phyloP scores from a whole-genome alignment of 2,329 filamentous ascomycete species.

The Blastomyces silverae region DNA sequence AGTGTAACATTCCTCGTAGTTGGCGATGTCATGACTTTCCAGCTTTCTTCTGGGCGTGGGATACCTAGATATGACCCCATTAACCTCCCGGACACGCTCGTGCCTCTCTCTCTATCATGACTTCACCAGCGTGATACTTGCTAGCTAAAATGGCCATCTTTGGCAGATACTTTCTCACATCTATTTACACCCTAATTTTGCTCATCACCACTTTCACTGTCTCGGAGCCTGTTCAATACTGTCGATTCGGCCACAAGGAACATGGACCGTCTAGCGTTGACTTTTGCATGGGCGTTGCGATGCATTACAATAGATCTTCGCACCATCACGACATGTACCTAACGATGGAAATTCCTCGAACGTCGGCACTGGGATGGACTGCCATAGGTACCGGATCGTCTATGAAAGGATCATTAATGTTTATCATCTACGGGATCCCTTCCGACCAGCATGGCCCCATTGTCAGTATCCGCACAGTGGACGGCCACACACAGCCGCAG shows the following conservation, averaged over 20 bases:
- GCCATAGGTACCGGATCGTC: slow-evolving; percentile 3
- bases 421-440: slow-evolving; percentile 9
- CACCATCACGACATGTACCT: slow-evolving; percentile 7
- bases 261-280: slow-evolving; percentile 1
- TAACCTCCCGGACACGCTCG: background rate
- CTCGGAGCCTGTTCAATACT: slow-evolving; percentile 10
- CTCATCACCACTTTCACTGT: background rate
- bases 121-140: background rate
- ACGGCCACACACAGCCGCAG: slow-evolving; percentile 1
- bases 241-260: slow-evolving; percentile 3
- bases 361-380: slow-evolving; percentile 7
- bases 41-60: background rate
- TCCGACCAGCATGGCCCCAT: background rate
- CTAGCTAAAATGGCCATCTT: background rate
- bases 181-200: background rate
- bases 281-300: slow-evolving; percentile 11
- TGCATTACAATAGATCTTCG: slow-evolving; percentile 8
- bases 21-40: background rate
- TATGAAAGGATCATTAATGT: slow-evolving; percentile 7
- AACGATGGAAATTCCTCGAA: slow-evolving; percentile 9
- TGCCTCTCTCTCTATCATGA: background rate
- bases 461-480: slow-evolving; percentile 10
- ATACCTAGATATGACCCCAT: background rate
- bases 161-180: background rate
- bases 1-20: background rate